These are phyloP conservation scores for Magnaporthiopsis rhizophila DNA, from an alignment of 2,329 filamentous ascomycete species.

Conservation along the genomic window DNA sequence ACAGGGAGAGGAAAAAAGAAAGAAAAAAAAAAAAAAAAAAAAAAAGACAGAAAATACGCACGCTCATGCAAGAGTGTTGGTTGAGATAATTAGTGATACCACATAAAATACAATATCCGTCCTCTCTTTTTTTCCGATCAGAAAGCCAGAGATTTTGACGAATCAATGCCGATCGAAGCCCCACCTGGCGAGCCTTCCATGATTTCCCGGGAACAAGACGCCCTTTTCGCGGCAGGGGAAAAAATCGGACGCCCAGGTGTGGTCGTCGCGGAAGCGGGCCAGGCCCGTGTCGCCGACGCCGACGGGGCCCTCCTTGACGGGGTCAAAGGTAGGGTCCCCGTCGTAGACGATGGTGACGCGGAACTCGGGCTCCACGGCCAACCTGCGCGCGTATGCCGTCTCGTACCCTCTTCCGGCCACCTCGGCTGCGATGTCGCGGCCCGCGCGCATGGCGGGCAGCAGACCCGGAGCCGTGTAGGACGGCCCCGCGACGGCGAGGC, in stretches of 20 bases:
- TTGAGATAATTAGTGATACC: neutral
- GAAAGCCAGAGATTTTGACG: no score
- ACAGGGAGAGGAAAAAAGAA: no score
- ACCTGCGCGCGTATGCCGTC: neutral
- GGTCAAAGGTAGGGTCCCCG: neutral
- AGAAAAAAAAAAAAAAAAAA: no score
- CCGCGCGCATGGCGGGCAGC: constrained; percentile 43
- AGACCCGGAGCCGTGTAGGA: constrained; percentile 46
- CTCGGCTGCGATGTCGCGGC: constrained; percentile 32
- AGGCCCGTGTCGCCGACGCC: constrained; percentile 17
- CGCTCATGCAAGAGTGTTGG: neutral
- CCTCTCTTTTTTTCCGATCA: neutral
- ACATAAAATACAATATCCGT: neutral
- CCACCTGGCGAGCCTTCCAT: no score
- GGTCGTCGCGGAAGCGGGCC: constrained; percentile 11
- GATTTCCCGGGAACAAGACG: no score
- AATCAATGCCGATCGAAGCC: no score
- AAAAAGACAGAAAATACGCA: neutral
- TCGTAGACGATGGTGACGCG: neutral
- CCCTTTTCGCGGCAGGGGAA: neutral
- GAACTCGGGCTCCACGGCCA: no score
- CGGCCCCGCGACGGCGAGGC: constrained; percentile 54
- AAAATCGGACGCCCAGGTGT: neutral
- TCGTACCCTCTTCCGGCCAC: constrained; percentile 20
- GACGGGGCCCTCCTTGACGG: constrained; percentile 10